Evolutionary conservation across 805 yeast species (phyloP).

Genomic region (Teunomyces atbi): DNA sequence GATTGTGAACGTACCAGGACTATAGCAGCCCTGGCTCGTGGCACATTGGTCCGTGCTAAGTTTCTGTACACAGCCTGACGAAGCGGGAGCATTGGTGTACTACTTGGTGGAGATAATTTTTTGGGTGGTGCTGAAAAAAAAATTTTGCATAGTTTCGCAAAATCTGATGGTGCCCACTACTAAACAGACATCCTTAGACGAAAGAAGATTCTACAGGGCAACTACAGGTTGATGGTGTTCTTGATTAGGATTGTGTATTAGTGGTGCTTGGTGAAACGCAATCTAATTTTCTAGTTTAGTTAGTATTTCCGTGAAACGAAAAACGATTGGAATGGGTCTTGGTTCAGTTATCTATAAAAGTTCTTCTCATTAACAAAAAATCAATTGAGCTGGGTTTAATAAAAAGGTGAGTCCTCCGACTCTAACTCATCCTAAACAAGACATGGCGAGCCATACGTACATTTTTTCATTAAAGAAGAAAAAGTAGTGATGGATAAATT

Average conservation of each 20-base stretch:
- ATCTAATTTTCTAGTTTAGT: background rate
- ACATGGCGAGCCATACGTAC: slow-evolving; percentile 7
- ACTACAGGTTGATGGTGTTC: background rate
- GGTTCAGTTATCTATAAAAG: slow-evolving; percentile 23
- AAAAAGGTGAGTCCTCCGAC: slow-evolving; percentile 35
- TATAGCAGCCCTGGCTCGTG: slow-evolving; percentile 6
- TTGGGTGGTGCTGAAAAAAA: background rate
- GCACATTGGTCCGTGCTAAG: slow-evolving; percentile 10
- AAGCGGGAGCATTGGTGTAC: slow-evolving; percentile 17
- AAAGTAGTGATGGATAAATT: background rate
- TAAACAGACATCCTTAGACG: too few relatives aligned
- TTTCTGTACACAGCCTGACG: slow-evolving; percentile 14
- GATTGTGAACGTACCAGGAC: slow-evolving; percentile 9
- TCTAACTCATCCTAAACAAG: slow-evolving; percentile 35
- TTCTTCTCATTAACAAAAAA: slow-evolving; percentile 41
- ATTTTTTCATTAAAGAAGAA: background rate
- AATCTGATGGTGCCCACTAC: background rate
- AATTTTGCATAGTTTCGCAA: slow-evolving; percentile 1
- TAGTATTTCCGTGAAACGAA: background rate
- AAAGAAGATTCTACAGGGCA: background rate
- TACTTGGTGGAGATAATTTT: slow-evolving; percentile 1
- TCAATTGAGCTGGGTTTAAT: slow-evolving; percentile 46
- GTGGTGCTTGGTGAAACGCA: background rate
- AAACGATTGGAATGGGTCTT: background rate
- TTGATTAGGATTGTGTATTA: background rate